phyloP scores from a whole-genome alignment of 495 filamentous ascomycete species.

The Cercophora sp. region DNA sequence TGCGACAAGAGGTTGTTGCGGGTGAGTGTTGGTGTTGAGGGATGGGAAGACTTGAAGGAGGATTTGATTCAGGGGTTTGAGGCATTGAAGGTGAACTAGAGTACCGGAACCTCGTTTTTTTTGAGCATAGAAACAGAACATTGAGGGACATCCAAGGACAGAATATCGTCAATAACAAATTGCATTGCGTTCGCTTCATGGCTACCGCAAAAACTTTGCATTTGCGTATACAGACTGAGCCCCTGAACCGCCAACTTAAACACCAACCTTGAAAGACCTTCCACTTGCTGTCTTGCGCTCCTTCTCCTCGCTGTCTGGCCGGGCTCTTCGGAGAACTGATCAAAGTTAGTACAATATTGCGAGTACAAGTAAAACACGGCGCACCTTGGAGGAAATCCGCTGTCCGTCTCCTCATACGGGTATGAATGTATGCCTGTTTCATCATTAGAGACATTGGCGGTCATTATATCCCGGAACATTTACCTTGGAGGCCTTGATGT shows the following conservation, averaged over 20 bases:
- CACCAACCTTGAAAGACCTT: slow-evolving; percentile 71
- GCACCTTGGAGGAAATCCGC: slow-evolving; percentile 99
- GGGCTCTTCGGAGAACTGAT: slow-evolving; percentile 85
- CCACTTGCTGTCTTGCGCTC: slow-evolving; percentile 98
- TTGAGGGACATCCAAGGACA: no score
- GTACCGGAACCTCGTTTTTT: no score
- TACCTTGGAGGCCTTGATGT: slow-evolving; percentile 90
- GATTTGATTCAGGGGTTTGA: slow-evolving; percentile 72
- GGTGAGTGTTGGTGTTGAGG: slow-evolving; percentile 83
- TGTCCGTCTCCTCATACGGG: slow-evolving; percentile 91
- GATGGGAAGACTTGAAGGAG: slow-evolving; percentile 74
- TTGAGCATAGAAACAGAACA: no score
- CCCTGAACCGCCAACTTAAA: background rate
- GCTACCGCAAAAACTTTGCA: no score
- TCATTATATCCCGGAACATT: background rate
- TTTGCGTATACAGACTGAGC: no score
- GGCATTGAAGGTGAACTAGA: slow-evolving; percentile 41
- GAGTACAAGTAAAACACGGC: no score
- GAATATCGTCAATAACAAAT: no score
- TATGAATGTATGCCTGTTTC: slow-evolving; percentile 87
- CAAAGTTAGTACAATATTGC: no score
- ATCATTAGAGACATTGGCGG: background rate
- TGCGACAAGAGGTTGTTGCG: slow-evolving; percentile 73
- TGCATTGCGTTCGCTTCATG: no score
- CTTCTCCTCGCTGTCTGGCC: slow-evolving; percentile 93